Evolutionary conservation across 2,329 filamentous ascomycete species (phyloP), one percentile per base, ranked within the genome.

Genomic region (Colletotrichum brevisporum): DNA sequence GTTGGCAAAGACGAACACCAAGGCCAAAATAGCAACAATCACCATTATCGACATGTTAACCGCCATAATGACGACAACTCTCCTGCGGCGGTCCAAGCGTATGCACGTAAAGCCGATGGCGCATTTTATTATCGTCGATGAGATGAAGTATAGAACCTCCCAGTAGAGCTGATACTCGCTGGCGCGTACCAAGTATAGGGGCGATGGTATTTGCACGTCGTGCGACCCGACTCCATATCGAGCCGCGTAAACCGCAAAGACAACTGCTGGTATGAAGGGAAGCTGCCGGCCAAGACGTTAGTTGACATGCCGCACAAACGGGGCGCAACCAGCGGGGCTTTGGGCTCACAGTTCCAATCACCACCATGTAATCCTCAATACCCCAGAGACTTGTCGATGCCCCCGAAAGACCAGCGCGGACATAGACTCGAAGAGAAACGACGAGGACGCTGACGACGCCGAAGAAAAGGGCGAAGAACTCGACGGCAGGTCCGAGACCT

Each of bases 71-170:
- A 60, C 51, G 18, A 47, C 16, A 13, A 71, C 70, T 18, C 43
- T 52, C 54, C 63, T 71, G 16, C 55, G 36, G 10, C 50, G 51
- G 31, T 60, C 66, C n/a, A 75, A 43, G 2, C 72, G 72, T 4
- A 75, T 54, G 26, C 73, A 70, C 4, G 68, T 72, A 41, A 74
- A 60, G 0, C 71, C 74, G 45, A 76, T 74, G 31, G 73, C 69
- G 24, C 67, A 60, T 26, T 76, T 75, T 6, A 72, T 74, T 13
- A 73, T 26, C 0, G 66, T 68, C 12, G 74, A 73, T 3, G 74
- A 70, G 63, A 69, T 62, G 41, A 70, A 74, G 70, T 75, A 75
- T n/a, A 66, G 63, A 2, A 60, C 48, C 24, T 66, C 63, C 63
- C 63, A 66, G 27, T 60, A 60, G 1, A 39, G 54, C 48, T 66